Percentiles rank a stretch among this genome's conserved stretches.
Conservation (phyloP, 148 eudicot genomes). For the Bassia scoparia region DNA sequence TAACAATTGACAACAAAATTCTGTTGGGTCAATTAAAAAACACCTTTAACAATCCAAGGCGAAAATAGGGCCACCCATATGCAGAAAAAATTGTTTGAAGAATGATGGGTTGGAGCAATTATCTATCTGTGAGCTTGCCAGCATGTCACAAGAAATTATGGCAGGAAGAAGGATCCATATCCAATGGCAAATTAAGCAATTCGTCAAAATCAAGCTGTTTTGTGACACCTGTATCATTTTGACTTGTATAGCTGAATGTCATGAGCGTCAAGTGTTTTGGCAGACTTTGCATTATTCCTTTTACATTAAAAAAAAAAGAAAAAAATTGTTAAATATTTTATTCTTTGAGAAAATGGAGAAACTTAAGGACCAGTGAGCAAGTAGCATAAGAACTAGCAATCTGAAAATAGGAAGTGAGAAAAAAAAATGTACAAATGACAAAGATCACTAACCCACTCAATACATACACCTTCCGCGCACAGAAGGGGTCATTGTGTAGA, state of each 20-base stretch:
- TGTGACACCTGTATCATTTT: conserved; percentile 56
- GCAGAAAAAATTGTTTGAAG: conserved; percentile 60
- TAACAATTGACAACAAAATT: conserved; percentile 1
- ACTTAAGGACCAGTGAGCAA: not conserved
- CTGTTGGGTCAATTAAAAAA: conserved; percentile 7
- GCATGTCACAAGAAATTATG: conserved; percentile 38
- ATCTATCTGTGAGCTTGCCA: conserved; percentile 59
- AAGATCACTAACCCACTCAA: not conserved
- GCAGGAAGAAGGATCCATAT: conserved; percentile 76
- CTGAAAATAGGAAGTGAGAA: not conserved
- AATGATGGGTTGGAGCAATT: conserved; percentile 57
- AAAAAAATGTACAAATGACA: conserved; percentile 1
- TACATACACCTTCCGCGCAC: not conserved
- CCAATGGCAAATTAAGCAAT: conserved; percentile 68
- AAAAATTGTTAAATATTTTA: conserved; percentile 1
- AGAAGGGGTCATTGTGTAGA: not conserved
- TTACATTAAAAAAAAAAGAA: conserved; percentile 23
- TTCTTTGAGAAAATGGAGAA: not conserved
- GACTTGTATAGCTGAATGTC: conserved; percentile 56
- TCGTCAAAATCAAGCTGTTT: conserved; percentile 88
- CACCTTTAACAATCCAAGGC: conserved; percentile 87
- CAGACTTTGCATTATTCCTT: conserved; percentile 36
- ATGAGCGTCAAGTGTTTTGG: conserved; percentile 40
- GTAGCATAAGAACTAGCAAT: not conserved
- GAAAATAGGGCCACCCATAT: conserved; percentile 84